These are phyloP conservation scores for Artemisia princeps DNA, from an alignment of 140 eudicot species.

Conservation along the genomic window DNA sequence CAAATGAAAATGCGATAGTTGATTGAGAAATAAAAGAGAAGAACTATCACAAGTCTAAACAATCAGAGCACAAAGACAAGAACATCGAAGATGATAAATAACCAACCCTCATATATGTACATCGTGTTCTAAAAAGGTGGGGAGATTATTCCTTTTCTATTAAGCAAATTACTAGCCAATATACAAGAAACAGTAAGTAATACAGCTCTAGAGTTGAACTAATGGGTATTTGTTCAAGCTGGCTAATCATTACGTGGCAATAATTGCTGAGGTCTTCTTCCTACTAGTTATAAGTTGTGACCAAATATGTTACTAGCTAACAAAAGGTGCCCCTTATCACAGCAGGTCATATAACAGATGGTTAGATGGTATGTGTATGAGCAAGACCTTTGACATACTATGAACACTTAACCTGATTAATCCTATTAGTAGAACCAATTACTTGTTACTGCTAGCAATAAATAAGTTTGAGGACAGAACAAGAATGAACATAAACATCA, in stretches of 20 bases:
- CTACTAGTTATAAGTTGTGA: too few relatives aligned
- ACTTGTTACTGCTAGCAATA: constrained; percentile 1
- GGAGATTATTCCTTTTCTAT: not conserved
- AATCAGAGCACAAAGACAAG: constrained; percentile 1
- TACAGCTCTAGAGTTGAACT: too few relatives aligned
- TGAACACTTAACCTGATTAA: too few relatives aligned
- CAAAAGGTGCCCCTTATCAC: too few relatives aligned
- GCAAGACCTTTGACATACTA: too few relatives aligned
- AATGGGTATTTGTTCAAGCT: too few relatives aligned
- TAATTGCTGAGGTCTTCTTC: too few relatives aligned
- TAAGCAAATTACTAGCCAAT: constrained; percentile 2
- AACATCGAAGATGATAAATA: not conserved
- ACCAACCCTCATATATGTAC: constrained; percentile 1
- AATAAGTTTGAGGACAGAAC: not conserved
- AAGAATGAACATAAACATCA: not conserved
- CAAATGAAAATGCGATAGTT: constrained; percentile 1
- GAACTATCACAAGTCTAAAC: not conserved
- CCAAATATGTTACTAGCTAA: too few relatives aligned
- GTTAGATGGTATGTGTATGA: too few relatives aligned
- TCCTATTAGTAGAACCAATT: not conserved
- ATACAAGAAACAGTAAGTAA: not conserved
- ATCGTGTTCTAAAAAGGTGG: not conserved
- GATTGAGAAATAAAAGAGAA: not conserved
- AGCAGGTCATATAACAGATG: too few relatives aligned
- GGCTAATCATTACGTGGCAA: too few relatives aligned